Evolutionary conservation across 2,329 filamentous ascomycete species (phyloP), one percentile per base, ranked within the genome.

Genomic region (Fusarium falciforme): DNA sequence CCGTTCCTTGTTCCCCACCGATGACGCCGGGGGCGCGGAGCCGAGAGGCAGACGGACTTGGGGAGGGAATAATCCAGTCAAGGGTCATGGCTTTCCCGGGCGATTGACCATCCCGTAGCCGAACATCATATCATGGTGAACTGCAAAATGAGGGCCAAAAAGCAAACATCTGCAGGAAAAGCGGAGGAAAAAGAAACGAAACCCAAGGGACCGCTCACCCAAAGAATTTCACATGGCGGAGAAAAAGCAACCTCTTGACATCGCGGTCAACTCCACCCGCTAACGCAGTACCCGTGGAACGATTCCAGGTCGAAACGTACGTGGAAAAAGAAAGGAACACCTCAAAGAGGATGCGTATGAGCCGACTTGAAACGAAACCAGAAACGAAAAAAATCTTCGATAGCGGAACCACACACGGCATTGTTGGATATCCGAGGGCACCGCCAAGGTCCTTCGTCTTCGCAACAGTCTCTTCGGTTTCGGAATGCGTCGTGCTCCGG

Each of bases 251-350:
- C 58, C 35, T 31, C 52, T 55, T 40, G 16, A 25, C 40, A 75
- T 59, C 65, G 59, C 55, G 40, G 42, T 35, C 62, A 66, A 63
- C 63, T 57, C 66, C 52, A 42, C 44, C 35, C 70, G 44, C 74
- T 74, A 68, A 70, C 61, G 66, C 70, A 67, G 62, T 64, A 68
- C 27, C 66, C 49, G 64, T 77, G 75, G 74, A 64, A 77, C 70
- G 74, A 76, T 75, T 76, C 64, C 58, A 54, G 44, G 49, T 47
- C 59, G 60, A 68, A 78, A 76, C 67, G 68, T 78, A 77, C 64
- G 72, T 77, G 70, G 27, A 76, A 74, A 77, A 76, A 74, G 68
- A 67, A 73, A 76, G 40, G 44, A 33, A 35, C 27, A 52, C 38
- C 61, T 36, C 22, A 16, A 38, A 55, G 62, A 68, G 61, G 63